A percentile compares a stretch with the other conserved stretches of the same genome.
Evolutionary conservation across 2,329 filamentous ascomycete genomes (phyloP).

Genomic region (Fusarium brevicatenulatum): DNA sequence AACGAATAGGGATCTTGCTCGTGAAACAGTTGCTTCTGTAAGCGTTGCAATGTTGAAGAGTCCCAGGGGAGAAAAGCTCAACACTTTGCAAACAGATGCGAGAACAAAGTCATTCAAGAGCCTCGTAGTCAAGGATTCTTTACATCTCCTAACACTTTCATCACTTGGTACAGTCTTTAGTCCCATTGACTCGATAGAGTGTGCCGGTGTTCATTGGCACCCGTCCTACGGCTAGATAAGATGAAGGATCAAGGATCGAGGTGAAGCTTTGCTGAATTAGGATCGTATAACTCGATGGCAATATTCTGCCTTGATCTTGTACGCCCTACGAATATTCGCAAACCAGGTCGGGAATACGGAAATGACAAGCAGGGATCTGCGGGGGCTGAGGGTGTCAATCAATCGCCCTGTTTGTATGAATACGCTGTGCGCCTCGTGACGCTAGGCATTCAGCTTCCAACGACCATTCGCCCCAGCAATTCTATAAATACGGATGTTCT

Average conservation of each 20-base stretch:
- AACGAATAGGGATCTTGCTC: neutral
- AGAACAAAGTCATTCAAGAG: neutral
- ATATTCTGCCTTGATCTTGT: neutral
- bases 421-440: slow-evolving; percentile 12
- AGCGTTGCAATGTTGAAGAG: neutral
- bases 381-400: neutral
- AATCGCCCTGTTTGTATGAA: slow-evolving; percentile 9
- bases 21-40: neutral
- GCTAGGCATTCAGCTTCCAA: neutral
- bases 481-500: slow-evolving; percentile 17
- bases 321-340: neutral
- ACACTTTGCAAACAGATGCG: neutral
- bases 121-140: neutral
- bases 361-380: neutral
- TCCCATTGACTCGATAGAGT: neutral
- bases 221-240: neutral
- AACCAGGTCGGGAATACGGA: neutral
- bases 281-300: neutral
- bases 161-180: neutral
- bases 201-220: too few species aligned
- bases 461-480: neutral
- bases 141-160: too few species aligned
- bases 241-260: neutral
- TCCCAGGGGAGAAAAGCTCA: neutral
- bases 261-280: neutral